Evolutionary conservation across 1,284 basidiomycete species (phyloP).

Genomic region (Irpex sp.): DNA sequence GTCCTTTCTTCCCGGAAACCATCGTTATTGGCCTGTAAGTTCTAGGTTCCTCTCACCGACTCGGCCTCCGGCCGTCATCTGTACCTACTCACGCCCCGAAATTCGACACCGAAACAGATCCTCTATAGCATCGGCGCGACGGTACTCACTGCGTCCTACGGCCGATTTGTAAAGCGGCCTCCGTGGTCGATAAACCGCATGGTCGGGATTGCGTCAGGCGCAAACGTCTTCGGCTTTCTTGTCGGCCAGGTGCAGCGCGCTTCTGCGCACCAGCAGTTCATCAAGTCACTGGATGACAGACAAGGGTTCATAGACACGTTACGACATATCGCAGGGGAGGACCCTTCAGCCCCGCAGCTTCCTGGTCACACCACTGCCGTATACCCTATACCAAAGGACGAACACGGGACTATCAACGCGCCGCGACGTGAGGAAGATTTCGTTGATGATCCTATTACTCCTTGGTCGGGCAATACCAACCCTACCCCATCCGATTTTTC

Average conservation of each 20-base stretch:
- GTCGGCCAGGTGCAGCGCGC: conserved; percentile 20
- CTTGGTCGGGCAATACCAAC: neutral
- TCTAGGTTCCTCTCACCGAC: neutral
- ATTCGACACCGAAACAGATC: conserved; percentile 3
- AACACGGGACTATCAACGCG: neutral
- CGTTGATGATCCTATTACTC: neutral
- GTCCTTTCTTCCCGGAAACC: conserved; percentile 45
- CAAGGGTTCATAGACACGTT: neutral
- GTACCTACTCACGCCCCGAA: neutral
- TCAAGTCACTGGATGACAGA: conserved; percentile 41
- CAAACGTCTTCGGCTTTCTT: conserved; percentile 16
- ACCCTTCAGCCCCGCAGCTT: neutral
- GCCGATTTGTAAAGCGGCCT: conserved; percentile 10
- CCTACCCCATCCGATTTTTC: neutral
- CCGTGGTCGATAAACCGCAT: conserved; percentile 16
- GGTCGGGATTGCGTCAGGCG: conserved; percentile 10
- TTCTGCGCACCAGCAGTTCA: conserved; percentile 18
- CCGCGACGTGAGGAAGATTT: neutral
- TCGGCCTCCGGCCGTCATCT: neutral
- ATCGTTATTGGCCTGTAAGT: conserved; percentile 41
- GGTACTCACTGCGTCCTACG: conserved; percentile 17
- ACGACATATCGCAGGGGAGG: neutral
- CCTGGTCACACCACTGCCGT: neutral
- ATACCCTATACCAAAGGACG: neutral
- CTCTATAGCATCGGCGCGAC: conserved; percentile 22